Conservation (phyloP, 345 rosid genomes). For the Hibiscus syriacus region DNA sequence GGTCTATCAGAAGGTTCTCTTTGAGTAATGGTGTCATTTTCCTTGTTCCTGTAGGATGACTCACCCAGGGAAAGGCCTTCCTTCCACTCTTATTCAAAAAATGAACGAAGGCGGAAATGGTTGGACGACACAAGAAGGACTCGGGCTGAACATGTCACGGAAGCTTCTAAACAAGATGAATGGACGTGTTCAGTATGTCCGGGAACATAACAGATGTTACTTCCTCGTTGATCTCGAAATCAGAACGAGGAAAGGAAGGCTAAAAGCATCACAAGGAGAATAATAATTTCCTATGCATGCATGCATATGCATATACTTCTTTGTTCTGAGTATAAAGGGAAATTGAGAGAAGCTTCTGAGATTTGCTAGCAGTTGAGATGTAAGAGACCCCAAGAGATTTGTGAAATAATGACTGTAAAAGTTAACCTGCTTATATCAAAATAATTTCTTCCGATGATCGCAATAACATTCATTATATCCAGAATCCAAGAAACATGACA, state of each 20-base stretch:
- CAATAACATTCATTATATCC: no score
- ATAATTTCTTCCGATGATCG: no score
- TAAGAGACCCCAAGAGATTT: not conserved
- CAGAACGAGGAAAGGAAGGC: slow-evolving; percentile 26
- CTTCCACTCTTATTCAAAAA: slow-evolving; percentile 46
- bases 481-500: no score
- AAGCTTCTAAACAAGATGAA: slow-evolving; percentile 49
- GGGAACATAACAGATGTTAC: slow-evolving; percentile 43
- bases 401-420: not conserved
- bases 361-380: not conserved
- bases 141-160: slow-evolving; percentile 41
- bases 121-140: slow-evolving; percentile 48
- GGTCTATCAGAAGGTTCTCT: not conserved
- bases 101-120: slow-evolving; percentile 46
- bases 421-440: not conserved
- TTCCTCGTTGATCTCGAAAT: slow-evolving; percentile 45
- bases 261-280: slow-evolving; percentile 9
- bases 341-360: not conserved
- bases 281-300: not conserved
- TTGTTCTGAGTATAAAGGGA: not conserved
- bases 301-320: not conserved
- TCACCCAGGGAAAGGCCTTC: slow-evolving; percentile 68
- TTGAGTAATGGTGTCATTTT: no score
- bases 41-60: slow-evolving; percentile 41
- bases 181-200: slow-evolving; percentile 39